Evolutionary conservation across 1,284 basidiomycete species (phyloP).

Genomic region (Sporisorium exsertum): DNA sequence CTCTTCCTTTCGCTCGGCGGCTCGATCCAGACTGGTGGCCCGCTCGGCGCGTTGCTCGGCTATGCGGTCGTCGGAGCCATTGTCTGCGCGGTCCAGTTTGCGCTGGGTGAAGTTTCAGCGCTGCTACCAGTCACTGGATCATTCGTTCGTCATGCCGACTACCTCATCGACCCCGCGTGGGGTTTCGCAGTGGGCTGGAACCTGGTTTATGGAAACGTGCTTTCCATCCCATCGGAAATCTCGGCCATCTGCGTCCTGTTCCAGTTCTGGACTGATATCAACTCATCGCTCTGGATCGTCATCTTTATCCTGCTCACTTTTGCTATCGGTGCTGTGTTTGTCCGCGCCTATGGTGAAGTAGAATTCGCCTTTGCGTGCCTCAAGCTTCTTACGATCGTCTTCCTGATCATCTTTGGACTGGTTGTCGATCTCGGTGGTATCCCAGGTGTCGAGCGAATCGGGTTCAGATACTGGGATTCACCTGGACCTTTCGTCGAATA

Average conservation of each 20-base stretch:
- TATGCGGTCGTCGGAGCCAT: slow-evolving; percentile 54
- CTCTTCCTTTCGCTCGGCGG: slow-evolving; percentile 53
- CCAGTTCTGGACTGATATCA: slow-evolving; percentile 55
- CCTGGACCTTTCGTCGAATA: slow-evolving; percentile 70
- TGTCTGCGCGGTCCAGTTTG: slow-evolving; percentile 54
- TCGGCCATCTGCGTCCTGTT: slow-evolving; percentile 69
- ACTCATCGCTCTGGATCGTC: slow-evolving; percentile 69
- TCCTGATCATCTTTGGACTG: slow-evolving; percentile 56
- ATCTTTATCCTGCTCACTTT: slow-evolving; percentile 71
- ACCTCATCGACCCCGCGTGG: slow-evolving; percentile 82
- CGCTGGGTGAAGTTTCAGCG: slow-evolving; percentile 56
- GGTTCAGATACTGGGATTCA: slow-evolving; percentile 64
- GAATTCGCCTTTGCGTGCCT: slow-evolving; percentile 41
- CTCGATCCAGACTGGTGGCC: slow-evolving; percentile 54
- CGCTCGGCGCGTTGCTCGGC: slow-evolving; percentile 53
- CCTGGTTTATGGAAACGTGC: slow-evolving; percentile 73
- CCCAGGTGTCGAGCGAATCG: slow-evolving; percentile 47
- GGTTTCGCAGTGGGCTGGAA: slow-evolving; percentile 74
- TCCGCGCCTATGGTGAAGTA: slow-evolving; percentile 78
- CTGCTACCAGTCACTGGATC: slow-evolving; percentile 76
- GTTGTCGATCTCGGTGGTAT: slow-evolving; percentile 53
- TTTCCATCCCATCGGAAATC: slow-evolving; percentile 80
- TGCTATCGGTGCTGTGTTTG: slow-evolving; percentile 71
- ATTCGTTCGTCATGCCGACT: slow-evolving; percentile 82
- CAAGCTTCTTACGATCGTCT: slow-evolving; percentile 41